Evolutionary conservation across 805 yeast species (phyloP), one percentile per base, ranked within the genome.

Genomic region (Yamadazyma insecticola): DNA sequence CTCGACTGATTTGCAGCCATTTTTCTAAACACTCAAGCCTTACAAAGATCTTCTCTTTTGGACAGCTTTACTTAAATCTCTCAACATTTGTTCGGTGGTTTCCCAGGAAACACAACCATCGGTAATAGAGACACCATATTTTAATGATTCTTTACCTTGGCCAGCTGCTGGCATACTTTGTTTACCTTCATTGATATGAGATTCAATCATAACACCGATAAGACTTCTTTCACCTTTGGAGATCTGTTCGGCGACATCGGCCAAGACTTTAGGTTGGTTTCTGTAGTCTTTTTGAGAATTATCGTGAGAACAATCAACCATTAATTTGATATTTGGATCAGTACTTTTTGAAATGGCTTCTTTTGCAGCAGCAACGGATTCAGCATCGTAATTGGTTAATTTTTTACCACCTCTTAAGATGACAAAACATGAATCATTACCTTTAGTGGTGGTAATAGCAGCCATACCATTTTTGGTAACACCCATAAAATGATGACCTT

Each of bases 281-380:
- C 75, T 75, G 76, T 79, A 89, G 61, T 90, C 81, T 57, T 90
- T 90, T 54, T 72, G 78, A 22, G 96, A 86, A 70, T 90, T 90
- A 42, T 97, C 98, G 55, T 90, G 98, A 24, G 97, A 88, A 60
- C 97, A 92, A 63, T 90, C 98, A 42, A 90, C 78, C 97, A 90
- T 92, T 50, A 89, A 81, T 51, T 90, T 73, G 29, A 67, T 60
- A 13, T 55, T 55, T 36, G 81, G 74, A 30, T 74, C 71, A 47
- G 69, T 70, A 16, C 76, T 68, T 31, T 72, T 70, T 12, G 55
- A 55, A 36, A 87, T 63, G 44, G 76, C 75, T 17, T 60, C 72
- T 55, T 81, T 74, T 17, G 94, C 84, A 29, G 70, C 72, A 30
- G 67, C 61, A 18, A 90, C 89, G 12, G 81, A 75, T 43, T 70